Evolutionary conservation across 2,329 filamentous ascomycete genomes (phyloP), one percentile per base, ranked within the genome.

Genomic region (Fusarium sororula): DNA sequence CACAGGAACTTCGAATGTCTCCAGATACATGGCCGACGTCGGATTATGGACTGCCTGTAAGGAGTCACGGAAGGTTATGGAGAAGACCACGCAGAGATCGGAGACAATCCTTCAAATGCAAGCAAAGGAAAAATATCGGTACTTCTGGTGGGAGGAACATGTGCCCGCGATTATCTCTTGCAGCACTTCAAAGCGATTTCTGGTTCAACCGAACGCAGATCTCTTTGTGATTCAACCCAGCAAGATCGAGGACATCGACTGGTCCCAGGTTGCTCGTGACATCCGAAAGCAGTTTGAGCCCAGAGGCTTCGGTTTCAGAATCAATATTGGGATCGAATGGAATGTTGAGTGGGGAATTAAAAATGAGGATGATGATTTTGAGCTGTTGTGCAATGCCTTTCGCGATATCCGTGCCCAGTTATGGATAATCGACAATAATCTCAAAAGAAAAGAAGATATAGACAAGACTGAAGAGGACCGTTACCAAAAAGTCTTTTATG

Each of bases 241-340:
- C 20, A 28, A 30, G 0, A 30, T 50, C 24, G 32, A 38, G 24
- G 37, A 38, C 6, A 24, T 59, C 7, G 2, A 44, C 38, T 56
- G 53, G 53, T 11, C 8, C 3, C 15, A 20, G 8, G 6, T 56
- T 2, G 10, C 26, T 6, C 4, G 9, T 24, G 53, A 42, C 17
- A 56, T 56, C 28, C 7, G 28, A 24, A 11, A 28, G 2, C 37
- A 55, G 6, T 5, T 55, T 11, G 10, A 22, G 1, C 26, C 24
- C 11, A 9, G 13, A 6, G 26, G 5, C 1, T 39, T 10, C 20
- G 4, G 10, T 0, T 10, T 7, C 17, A 0, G 0, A 15, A n/a
- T 35, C 6, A 5, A 58, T 12, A 58, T 58, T 48, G 56, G 18
- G 14, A 37, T 58, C 5, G 56, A 50, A 38, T 48, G 8, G 30